Percentiles rank a stretch among this genome's conserved stretches.
phyloP scores from a whole-genome alignment of 2,329 filamentous ascomycete genomes.

The Fulvia fulva region DNA sequence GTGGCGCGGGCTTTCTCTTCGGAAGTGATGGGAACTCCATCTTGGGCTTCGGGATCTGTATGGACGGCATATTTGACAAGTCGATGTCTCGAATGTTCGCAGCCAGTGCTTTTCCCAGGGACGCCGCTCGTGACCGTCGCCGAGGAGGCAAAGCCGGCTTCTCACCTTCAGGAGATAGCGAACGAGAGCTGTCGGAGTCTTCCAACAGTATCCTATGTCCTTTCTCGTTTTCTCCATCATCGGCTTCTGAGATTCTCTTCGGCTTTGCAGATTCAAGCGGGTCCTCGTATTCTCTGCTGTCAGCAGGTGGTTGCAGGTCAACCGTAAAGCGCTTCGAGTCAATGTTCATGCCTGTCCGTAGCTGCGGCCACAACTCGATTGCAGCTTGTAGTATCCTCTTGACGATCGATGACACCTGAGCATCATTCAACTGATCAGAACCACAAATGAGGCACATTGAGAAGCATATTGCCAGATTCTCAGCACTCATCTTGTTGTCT shows the following conservation, averaged over 20 bases:
- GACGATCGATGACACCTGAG: conserved; percentile 51
- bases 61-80: conserved; percentile 7
- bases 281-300: conserved; percentile 47
- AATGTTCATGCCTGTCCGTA: conserved; percentile 42
- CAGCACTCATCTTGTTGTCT: conserved; percentile 54
- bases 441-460: conserved; percentile 51
- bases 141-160: conserved; percentile 40
- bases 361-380: conserved; percentile 44
- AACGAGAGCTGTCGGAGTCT: conserved; percentile 36
- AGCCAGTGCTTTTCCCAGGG: conserved; percentile 19
- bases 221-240: conserved; percentile 26
- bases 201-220: conserved; percentile 42
- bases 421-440: conserved; percentile 53
- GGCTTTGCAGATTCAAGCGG: conserved; percentile 36
- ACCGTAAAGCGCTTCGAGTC: conserved; percentile 35
- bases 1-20: conserved; percentile 42
- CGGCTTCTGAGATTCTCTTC: conserved; percentile 19
- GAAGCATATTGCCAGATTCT: conserved; percentile 53
- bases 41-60: conserved; percentile 7
- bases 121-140: conserved; percentile 18
- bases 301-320: conserved; percentile 39
- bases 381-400: conserved; percentile 47
- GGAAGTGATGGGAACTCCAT: conserved; percentile 17
- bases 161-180: conserved; percentile 10
- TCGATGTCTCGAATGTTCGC: conserved; percentile 17